phyloP scores from a whole-genome alignment of 2,329 filamentous ascomycete genomes.

The Neonectria ditissima region DNA sequence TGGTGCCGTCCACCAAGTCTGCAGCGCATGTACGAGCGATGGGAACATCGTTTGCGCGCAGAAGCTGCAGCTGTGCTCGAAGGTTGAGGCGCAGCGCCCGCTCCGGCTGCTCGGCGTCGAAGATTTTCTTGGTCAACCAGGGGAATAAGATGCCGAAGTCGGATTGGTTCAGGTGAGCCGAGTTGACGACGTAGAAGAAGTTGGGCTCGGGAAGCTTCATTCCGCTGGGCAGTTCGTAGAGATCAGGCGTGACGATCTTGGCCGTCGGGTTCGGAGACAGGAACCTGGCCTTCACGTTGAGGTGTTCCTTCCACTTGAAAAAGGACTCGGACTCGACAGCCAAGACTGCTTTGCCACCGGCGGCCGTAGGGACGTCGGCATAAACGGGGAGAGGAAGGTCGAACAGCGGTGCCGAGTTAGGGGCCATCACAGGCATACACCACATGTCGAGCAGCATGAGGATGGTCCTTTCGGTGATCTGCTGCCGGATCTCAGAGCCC shows the following conservation, averaged over 20 bases:
- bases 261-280: slow-evolving; percentile 68
- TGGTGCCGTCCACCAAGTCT: slow-evolving; percentile 62
- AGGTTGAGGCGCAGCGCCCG: slow-evolving; percentile 69
- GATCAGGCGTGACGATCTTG: slow-evolving; percentile 53
- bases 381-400: slow-evolving; percentile 81
- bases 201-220: slow-evolving; percentile 65
- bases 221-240: slow-evolving; percentile 58
- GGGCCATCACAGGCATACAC: slow-evolving; percentile 77
- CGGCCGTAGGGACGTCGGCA: slow-evolving; percentile 59
- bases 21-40: slow-evolving; percentile 62
- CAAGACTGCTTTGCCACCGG: slow-evolving; percentile 71
- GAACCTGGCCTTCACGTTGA: slow-evolving; percentile 74
- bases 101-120: slow-evolving; percentile 68
- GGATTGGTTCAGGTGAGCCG: slow-evolving; percentile 85
- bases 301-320: slow-evolving; percentile 80
- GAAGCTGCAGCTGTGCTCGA: slow-evolving; percentile 67
- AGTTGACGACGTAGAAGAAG: slow-evolving; percentile 79
- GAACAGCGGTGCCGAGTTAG: slow-evolving; percentile 72
- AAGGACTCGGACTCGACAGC: slow-evolving; percentile 82
- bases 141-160: slow-evolving; percentile 89
- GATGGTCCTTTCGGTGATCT: slow-evolving; percentile 76
- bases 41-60: slow-evolving; percentile 62
- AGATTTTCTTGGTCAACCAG: slow-evolving; percentile 71
- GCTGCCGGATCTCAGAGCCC: slow-evolving; percentile 67
- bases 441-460: slow-evolving; percentile 83